A percentile compares a stretch with the other conserved stretches of the same genome.
These are phyloP conservation scores for Sugiyamaella qingdaonensis DNA, from an alignment of 805 yeast genomes.

Conservation along the genomic window DNA sequence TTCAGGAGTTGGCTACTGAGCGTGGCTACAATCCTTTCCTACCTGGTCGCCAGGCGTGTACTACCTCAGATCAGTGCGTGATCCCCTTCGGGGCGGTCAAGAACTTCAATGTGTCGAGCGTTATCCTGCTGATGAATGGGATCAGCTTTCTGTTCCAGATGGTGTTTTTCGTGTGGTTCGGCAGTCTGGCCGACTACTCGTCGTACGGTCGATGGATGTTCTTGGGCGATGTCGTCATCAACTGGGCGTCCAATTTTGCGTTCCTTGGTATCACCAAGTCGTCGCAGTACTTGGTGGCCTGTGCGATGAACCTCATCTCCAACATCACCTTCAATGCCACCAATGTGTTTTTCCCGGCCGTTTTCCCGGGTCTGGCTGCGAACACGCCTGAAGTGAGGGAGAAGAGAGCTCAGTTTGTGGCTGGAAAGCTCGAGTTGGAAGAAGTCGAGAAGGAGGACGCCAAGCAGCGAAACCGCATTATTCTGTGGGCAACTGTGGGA, in stretches of 20 bases:
- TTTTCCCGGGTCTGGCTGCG: slow-evolving; percentile 16
- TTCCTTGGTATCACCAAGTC: slow-evolving; percentile 10
- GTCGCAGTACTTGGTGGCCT: slow-evolving; percentile 5
- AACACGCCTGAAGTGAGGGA: slow-evolving; percentile 13
- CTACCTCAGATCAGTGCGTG: slow-evolving; percentile 11
- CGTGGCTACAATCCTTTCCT: slow-evolving; percentile 8
- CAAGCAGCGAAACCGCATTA: slow-evolving; percentile 13
- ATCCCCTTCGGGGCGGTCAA: slow-evolving; percentile 10
- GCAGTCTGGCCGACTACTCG: slow-evolving; percentile 14
- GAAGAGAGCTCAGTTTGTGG: slow-evolving; percentile 11
- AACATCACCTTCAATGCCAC: slow-evolving; percentile 14
- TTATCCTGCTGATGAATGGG: slow-evolving; percentile 13
- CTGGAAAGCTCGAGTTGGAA: slow-evolving; percentile 11
- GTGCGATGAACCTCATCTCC: slow-evolving; percentile 12
- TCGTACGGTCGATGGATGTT: slow-evolving; percentile 13
- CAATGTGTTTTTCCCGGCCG: slow-evolving; percentile 14
- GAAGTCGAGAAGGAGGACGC: slow-evolving; percentile 15
- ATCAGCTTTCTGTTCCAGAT: slow-evolving; percentile 15
- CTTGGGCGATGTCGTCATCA: slow-evolving; percentile 8
- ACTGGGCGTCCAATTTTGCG: slow-evolving; percentile 12
- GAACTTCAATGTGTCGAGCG: slow-evolving; percentile 11
- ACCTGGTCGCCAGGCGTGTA: slow-evolving; percentile 14
- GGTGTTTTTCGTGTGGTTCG: slow-evolving; percentile 15
- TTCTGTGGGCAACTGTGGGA: slow-evolving; percentile 13
- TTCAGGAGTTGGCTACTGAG: slow-evolving; percentile 15